A percentile compares a stretch with the other conserved stretches of the same genome.
Evolutionary conservation across 2,329 filamentous ascomycete genomes (phyloP).

Genomic region (Fusarium subtropicale): DNA sequence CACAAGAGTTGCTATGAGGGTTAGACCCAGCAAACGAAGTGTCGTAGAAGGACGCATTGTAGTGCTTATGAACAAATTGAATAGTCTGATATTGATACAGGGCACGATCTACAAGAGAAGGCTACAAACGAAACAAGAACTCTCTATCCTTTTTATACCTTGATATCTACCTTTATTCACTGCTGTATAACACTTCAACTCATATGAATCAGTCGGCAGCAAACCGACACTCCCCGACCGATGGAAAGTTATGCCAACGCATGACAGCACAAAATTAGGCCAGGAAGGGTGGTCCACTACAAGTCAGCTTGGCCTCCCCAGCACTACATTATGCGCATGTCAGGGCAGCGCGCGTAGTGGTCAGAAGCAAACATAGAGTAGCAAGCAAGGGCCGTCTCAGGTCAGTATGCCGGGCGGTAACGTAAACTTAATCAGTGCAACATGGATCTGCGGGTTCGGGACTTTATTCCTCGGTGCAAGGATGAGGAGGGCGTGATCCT

Average conservation of each 20-base stretch:
- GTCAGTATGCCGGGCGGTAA: not conserved
- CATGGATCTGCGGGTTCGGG: not conserved
- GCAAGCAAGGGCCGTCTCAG: not conserved
- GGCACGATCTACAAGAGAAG: not conserved
- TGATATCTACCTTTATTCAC: not conserved
- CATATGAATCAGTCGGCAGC: constrained; percentile 1
- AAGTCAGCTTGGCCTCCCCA: constrained; percentile 1
- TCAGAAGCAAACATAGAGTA: not conserved
- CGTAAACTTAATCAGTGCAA: constrained; percentile 1
- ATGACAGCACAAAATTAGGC: constrained; percentile 23
- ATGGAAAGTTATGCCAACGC: constrained; percentile 21
- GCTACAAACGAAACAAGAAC: rapidly evolving
- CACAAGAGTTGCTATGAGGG: not conserved
- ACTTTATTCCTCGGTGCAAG: not conserved
- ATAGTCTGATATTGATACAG: too few relatives aligned
- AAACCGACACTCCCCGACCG: constrained; percentile 35
- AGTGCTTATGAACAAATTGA: not conserved
- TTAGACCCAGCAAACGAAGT: not conserved
- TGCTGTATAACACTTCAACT: not conserved
- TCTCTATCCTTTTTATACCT: not conserved
- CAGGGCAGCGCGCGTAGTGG: constrained; percentile 12
- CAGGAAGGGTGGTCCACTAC: not conserved
- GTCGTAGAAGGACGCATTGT: not conserved
- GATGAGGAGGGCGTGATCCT: not conserved
- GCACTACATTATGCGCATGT: constrained; percentile 9